Evolutionary conservation across 768 basidiomycete genomes (phyloP), one percentile per base, ranked within the genome.

Genomic region (Boletales sp.): DNA sequence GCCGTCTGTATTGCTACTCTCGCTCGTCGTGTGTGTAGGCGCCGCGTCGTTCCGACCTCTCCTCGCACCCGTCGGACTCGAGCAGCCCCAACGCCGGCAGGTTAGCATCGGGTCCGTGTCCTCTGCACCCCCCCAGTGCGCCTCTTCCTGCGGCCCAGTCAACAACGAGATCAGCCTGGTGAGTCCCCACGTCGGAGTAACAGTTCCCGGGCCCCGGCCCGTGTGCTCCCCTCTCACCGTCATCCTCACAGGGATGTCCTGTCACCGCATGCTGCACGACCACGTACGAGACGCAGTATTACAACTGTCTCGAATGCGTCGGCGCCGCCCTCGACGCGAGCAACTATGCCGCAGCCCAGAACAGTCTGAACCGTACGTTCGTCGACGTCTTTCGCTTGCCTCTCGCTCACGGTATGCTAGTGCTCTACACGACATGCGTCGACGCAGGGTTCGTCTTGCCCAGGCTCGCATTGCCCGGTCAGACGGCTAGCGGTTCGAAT

Each of bases 221-320:
- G 3, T 21, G 29, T 21, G 40, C 40, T 5, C 32, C 12, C 12
- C 35, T 2, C 13, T n/a, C 2, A 21, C 13, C 11, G 32, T 11
- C 32, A 5, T 9, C 32, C 8, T 9, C 11, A 34, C 21, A 69
- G 66, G 65, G 61, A 48, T 69, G 65, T 18, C 65, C 66, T 5
- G 37, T 50, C 38, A 57, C 57, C 1, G 50, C 54, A 18, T 80
- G 78, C 48, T 80, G 78, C 57, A 63, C 70, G 6, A 48, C 62
- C 11, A 55, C 51, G 6, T 80, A 77, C 48, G 69, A 74, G 50
- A 63, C 55, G 0, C 47, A 53, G 5, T 77, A 73, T 56, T 76
- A 68, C 61, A 60, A 70, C 40, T 80, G 78, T 51, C 60, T 76
- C 53, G 32, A 59, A 4, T 80, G 78, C 48, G 59, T 72, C 21